These are phyloP conservation scores for Monilinia vaccinii-corymbosi DNA, from an alignment of 2,329 filamentous ascomycete genomes.

Conservation along the genomic window DNA sequence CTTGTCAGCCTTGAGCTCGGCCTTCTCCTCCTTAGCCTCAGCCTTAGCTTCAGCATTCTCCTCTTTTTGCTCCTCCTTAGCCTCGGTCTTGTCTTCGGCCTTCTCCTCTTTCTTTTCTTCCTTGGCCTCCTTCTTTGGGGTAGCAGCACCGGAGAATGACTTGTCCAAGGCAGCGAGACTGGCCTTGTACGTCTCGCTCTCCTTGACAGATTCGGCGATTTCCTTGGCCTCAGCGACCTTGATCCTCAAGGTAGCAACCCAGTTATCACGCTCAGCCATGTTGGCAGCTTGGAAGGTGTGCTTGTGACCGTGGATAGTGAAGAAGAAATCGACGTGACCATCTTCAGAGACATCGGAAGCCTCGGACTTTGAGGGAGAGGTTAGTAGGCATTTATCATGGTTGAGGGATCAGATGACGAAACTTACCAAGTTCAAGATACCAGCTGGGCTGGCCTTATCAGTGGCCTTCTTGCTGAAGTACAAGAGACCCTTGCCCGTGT, in stretches of 20 bases:
- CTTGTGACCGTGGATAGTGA: conserved; percentile 81
- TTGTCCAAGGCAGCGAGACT: conserved; percentile 32
- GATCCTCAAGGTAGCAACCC: conserved; percentile 75
- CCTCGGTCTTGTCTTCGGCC: conserved; percentile 29
- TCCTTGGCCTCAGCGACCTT: conserved; percentile 82
- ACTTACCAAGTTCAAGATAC: conserved; percentile 78
- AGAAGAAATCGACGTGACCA: conserved; percentile 71
- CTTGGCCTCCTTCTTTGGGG: conserved; percentile 28
- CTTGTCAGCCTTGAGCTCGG: conserved; percentile 41
- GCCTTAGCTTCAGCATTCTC: conserved; percentile 24
- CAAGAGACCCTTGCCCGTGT: conserved; percentile 91
- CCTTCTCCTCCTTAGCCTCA: conserved; percentile 30
- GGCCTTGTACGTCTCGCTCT: conserved; percentile 80
- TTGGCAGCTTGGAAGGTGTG: conserved; percentile 81
- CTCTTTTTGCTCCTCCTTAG: conserved; percentile 31
- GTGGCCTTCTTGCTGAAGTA: conserved; percentile 71
- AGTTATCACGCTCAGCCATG: conserved; percentile 77
- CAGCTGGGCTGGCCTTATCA: conserved; percentile 72
- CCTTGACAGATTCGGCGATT: conserved; percentile 60
- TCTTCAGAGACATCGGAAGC: conserved; percentile 61
- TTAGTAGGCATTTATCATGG: conserved; percentile 27
- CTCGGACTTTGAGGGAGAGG: conserved; percentile 38
- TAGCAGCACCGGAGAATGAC: conserved; percentile 31
- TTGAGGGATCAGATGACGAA: not conserved
- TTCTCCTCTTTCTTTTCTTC: conserved; percentile 32